Base-by-base conservation (phyloP, 805 yeast species). In the Alloascoidea hylecoeti region DNA sequence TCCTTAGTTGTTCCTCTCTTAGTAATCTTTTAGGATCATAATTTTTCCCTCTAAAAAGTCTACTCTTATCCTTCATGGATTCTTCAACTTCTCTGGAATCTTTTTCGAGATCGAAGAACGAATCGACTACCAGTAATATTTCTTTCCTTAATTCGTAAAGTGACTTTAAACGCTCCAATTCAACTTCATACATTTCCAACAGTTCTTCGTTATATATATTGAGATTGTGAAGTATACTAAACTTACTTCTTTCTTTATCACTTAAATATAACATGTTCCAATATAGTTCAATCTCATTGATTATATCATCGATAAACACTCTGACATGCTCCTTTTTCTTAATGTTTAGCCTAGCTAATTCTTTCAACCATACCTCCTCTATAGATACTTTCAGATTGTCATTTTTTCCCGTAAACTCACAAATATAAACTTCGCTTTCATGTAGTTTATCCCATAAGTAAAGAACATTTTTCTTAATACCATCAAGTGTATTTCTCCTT, bases 1-100 rank as follows among this genome's bases (percentile, higher is more conserved):
- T 78, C 39, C 96, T 62, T 32, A 75, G 62, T 49, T 68, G 78
- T 51, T 86, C 96, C 52, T 89, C 98, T 41, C 78, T 70, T 41
- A 81, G 63, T 41, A 89, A 60, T 16, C 88, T 78, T 42, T 76
- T 78, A 44, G 89, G 88, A 37, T 56, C 61, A 3, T 57, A 46
- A 4, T 46, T 39, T 2, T 44, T 47, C 4, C 55, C 77, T 49
- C 82, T 72, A 35, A 80, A 55, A 34, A 88, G 63, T 43, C 97
- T 67, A 0, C 89, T 75, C 0, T 96, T 76, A 52, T 89, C 92
- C 48, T 74, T 78, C 2, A 80, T 69, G 3, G 92, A 74, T 43
- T 74, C 79, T 28, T 68, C 78, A 30, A 92, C 64, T 35, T 70
- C 70, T 1, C 53, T 45, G 42, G 79, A 80, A 45, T 84, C 94